Evolutionary conservation across 78 protist genomes (phyloP).

Genomic region (Dictyostelium citrinum): DNA sequence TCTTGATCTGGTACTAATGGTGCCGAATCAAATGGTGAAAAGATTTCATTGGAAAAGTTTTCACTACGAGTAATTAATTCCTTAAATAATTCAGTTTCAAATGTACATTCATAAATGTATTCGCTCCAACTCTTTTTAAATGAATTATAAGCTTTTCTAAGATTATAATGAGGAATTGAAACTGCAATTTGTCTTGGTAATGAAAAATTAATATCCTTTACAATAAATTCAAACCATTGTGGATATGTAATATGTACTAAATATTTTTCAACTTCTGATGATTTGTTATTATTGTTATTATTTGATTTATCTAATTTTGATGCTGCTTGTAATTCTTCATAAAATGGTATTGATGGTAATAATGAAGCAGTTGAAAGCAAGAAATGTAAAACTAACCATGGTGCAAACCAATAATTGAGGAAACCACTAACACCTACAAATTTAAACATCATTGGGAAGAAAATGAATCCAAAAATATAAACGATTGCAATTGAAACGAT

Average conservation of each 20-base stretch:
- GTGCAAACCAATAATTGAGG: conserved; percentile 71
- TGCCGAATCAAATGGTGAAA: conserved; percentile 47
- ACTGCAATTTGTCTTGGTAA: conserved; percentile 64
- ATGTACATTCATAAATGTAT: conserved; percentile 53
- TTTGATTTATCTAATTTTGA: neutral
- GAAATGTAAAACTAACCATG: conserved; percentile 65
- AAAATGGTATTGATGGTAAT: conserved; percentile 54
- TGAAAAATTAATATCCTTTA: conserved; percentile 49
- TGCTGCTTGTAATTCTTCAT: conserved; percentile 13
- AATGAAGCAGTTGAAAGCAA: conserved; percentile 28
- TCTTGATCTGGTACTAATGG: conserved; percentile 27
- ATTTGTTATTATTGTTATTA: too few species aligned
- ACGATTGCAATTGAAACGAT: conserved; percentile 43
- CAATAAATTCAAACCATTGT: conserved; percentile 68
- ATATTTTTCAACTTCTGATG: conserved; percentile 17
- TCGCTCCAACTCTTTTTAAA: conserved; percentile 65
- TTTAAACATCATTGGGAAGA: conserved; percentile 66
- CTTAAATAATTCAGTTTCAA: conserved; percentile 15
- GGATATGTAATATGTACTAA: conserved; percentile 66
- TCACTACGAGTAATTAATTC: conserved; percentile 24
- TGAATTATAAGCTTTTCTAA: conserved; percentile 48
- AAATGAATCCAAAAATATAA: conserved; percentile 51
- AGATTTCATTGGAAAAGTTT: conserved; percentile 59
- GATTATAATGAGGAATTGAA: conserved; percentile 66
- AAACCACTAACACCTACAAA: conserved; percentile 59